Evolutionary conservation across 2,329 filamentous ascomycete genomes (phyloP).

Genomic region (Alternaria gaisen): DNA sequence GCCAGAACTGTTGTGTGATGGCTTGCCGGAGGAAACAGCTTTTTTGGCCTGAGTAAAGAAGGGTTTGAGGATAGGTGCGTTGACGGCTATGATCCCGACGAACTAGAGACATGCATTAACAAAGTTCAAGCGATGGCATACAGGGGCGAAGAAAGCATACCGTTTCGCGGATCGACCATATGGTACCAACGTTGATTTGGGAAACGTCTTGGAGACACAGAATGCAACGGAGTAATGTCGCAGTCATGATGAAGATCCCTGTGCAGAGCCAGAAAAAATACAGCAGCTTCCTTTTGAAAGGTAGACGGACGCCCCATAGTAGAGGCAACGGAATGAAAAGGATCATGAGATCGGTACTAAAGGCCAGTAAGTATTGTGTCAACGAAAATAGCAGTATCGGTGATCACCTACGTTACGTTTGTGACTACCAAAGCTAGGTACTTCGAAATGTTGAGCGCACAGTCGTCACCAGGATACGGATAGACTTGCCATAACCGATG

Average conservation of each 20-base stretch:
- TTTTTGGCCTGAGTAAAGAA: conserved; percentile 4
- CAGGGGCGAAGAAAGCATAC: not conserved
- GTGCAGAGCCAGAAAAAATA: conserved; percentile 10
- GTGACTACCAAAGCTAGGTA: conserved; percentile 17
- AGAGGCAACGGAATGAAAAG: conserved; percentile 8
- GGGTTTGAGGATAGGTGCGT: conserved; percentile 9
- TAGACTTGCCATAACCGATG: conserved; percentile 21
- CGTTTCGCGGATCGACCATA: conserved; percentile 15
- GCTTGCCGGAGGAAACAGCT: conserved; percentile 1
- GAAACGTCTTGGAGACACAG: conserved; percentile 12
- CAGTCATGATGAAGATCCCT: conserved; percentile 7
- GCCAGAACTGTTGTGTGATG: not conserved
- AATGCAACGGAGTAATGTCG: conserved; percentile 6
- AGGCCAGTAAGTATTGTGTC: not conserved
- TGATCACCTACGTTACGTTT: conserved; percentile 8
- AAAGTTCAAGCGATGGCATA: not conserved
- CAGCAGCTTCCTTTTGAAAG: not conserved
- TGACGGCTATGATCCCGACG: conserved; percentile 10
- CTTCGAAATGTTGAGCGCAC: conserved; percentile 20
- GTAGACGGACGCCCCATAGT: conserved; percentile 7
- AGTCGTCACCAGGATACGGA: conserved; percentile 19
- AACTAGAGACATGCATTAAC: not conserved
- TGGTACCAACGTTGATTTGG: conserved; percentile 11
- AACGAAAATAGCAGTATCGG: not conserved
- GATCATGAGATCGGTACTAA: conserved; percentile 11